Evolutionary conservation across 371 early-diverging fungal species (phyloP).

Genomic region (Blakeslea trispora): DNA sequence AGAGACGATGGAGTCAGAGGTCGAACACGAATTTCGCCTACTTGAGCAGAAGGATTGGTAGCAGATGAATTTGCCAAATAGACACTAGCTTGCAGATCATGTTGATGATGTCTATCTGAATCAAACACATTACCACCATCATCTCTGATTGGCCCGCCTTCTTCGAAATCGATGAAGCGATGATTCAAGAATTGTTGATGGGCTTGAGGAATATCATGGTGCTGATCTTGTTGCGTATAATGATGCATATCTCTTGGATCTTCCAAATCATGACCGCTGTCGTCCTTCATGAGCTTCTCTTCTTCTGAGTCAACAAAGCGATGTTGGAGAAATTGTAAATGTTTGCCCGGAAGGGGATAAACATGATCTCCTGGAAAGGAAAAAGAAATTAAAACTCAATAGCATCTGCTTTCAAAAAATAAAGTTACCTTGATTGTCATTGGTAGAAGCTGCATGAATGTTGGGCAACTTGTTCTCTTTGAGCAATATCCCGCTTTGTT

Average conservation of each 20-base stretch:
- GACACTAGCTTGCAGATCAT: not conserved
- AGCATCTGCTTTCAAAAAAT: too few species aligned
- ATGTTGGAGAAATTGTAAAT: not conserved
- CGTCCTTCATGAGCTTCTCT: not conserved
- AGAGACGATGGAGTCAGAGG: too few species aligned
- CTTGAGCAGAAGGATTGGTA: too few species aligned
- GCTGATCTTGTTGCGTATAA: not conserved
- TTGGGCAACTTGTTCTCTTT: not conserved
- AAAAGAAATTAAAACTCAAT: too few species aligned
- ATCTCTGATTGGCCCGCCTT: not conserved
- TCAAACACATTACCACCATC: not conserved
- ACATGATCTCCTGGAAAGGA: too few species aligned
- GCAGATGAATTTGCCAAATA: too few species aligned
- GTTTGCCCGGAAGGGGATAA: not conserved
- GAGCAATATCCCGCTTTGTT: constrained; percentile 4
- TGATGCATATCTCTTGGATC: not conserved
- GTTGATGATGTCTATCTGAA: not conserved
- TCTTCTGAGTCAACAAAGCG: not conserved
- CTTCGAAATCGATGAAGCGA: not conserved
- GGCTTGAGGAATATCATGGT: not conserved
- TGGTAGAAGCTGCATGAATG: not conserved
- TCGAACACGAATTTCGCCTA: too few species aligned
- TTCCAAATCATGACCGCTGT: not conserved
- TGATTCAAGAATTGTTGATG: not conserved
- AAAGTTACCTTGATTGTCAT: not conserved